Conservation (phyloP, 1,139 yeast species). For the Scheffersomyces illinoinensis region DNA sequence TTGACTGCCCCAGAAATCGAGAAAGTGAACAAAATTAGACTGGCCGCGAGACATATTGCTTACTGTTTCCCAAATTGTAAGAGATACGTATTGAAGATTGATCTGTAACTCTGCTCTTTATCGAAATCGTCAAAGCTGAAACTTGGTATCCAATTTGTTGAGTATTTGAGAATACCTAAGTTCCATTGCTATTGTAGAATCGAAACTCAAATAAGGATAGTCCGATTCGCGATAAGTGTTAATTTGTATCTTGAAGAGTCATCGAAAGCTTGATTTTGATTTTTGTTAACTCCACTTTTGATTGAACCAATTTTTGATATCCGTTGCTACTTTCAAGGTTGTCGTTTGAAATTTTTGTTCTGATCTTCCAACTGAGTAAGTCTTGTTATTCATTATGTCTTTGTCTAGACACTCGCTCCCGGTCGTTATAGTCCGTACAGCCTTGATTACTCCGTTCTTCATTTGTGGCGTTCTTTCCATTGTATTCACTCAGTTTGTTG, state of each 20-base stretch:
- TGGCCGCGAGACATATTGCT: neutral
- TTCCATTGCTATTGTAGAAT: neutral
- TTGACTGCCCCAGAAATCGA: neutral
- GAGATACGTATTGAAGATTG: neutral
- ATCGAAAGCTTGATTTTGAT: neutral
- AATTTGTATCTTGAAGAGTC: neutral
- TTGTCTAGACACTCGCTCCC: neutral
- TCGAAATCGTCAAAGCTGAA: neutral
- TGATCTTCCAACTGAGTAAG: too few species aligned
- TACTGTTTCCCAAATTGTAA: neutral
- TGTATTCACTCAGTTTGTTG: constrained; percentile 42
- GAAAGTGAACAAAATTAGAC: neutral
- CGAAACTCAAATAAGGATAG: neutral
- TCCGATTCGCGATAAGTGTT: neutral
- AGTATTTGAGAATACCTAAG: neutral
- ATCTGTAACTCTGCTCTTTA: neutral
- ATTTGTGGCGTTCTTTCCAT: constrained; percentile 47
- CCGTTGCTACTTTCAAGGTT: neutral
- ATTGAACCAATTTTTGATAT: neutral
- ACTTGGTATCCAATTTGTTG: neutral
- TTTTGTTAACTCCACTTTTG: neutral
- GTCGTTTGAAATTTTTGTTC: neutral
- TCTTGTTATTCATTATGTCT: neutral
- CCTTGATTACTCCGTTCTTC: constrained; percentile 34
- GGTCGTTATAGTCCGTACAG: constrained; percentile 20